Evolutionary conservation across 1,284 basidiomycete genomes (phyloP), one percentile per base, ranked within the genome.

Genomic region (Amylostereum areolatum): DNA sequence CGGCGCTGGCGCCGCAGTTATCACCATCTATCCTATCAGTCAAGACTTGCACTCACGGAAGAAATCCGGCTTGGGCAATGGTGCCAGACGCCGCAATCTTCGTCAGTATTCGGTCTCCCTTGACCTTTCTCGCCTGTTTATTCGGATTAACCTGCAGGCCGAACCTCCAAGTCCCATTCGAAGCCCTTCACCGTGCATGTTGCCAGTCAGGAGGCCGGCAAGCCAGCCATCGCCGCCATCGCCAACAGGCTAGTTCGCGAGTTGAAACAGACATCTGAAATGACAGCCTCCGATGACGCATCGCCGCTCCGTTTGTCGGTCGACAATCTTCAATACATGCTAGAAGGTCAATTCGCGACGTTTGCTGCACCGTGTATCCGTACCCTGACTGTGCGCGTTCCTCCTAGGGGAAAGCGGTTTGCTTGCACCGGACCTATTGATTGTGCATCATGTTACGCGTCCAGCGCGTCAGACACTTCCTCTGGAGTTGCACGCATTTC

Each of bases 371-470:
- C 18, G 18, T 18, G 18, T 18, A 18, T 18, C 18, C 18, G 18
- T 18, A 18, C 18, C 18, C 18, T 18, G 18, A 74, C 70, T 60
- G 28, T 46, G 49, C 58, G 32, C 52, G 52, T 12, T 36, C 37
- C 34, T 37, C 18, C 4, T 65, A 76, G 62, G 66, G 64, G 57
- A 63, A 60, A 63, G 64, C 41, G 77, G 73, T 29, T 70, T 86
- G 45, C 71, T 78, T 18, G 67, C 81, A n/a, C 83, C 86, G 24
- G 85, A 90, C 57, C 75, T 90, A 46, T 78, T 87, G 73, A 80
- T 90, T 55, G 71, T 89, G 11, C 84, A 89, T 59, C 68, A 78
- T 43, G 54, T 83, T 33, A 66, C 66, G 36, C 67, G 69, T 8
- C 60, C 66, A 33, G 63, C 57, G 43, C 61, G 62, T 40, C 62